Conservation (phyloP, 129 eudicot species). For the Sambucus nigra region DNA sequence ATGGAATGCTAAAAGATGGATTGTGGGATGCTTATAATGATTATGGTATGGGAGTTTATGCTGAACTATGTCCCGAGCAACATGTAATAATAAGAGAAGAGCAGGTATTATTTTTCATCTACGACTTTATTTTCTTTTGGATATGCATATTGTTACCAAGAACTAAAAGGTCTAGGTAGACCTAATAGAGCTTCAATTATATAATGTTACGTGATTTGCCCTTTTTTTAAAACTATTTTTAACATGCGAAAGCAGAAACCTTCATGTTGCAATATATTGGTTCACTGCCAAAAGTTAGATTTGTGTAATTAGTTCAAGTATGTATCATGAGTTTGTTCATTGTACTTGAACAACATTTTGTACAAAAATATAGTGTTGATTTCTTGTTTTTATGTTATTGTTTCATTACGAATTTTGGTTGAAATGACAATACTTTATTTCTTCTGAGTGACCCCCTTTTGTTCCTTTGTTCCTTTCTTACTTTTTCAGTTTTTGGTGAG, state of each 20-base stretch:
- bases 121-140: not conserved
- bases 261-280: not conserved
- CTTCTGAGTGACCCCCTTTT: too few relatives aligned
- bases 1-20: slow-evolving; percentile 92
- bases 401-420: too few relatives aligned
- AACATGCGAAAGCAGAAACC: not conserved
- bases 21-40: slow-evolving; percentile 90
- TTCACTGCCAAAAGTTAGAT: not conserved
- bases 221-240: not conserved
- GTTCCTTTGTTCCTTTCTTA: too few relatives aligned
- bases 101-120: slow-evolving; percentile 42
- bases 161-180: not conserved
- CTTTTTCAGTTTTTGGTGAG: too few relatives aligned
- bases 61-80: slow-evolving; percentile 85
- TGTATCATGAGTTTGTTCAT: too few relatives aligned
- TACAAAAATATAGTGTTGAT: too few relatives aligned
- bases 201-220: not conserved
- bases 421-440: too few relatives aligned
- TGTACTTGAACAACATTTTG: too few relatives aligned
- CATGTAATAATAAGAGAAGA: slow-evolving; percentile 77
- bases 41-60: slow-evolving; percentile 80
- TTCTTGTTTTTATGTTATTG: too few relatives aligned
- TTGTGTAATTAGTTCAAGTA: too few relatives aligned
- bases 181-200: not conserved
- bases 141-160: too few relatives aligned